Evolutionary conservation across 1,284 basidiomycete species (phyloP), one percentile per base, ranked within the genome.

Genomic region (Cryptococcus sp.): DNA sequence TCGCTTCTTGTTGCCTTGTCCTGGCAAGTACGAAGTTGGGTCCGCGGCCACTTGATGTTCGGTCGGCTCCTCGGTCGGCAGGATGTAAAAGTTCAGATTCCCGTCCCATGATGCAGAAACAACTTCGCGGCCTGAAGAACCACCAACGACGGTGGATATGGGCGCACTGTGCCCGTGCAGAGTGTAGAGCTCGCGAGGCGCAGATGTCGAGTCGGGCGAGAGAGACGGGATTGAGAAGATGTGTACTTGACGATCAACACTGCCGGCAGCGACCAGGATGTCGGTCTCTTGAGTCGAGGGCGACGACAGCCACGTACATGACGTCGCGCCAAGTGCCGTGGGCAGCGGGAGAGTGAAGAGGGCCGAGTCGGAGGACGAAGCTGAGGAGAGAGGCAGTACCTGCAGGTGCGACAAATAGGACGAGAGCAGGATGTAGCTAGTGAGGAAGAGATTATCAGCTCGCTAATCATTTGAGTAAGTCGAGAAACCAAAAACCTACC

Each of bases 391-490:
- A 68, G 90, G 86, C 67, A 92, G 90, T 3, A 87, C 77, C 54
- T 88, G 87, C 47, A 92, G 68, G 51, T 84, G 82, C 6, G 89
- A 89, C 65, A 93, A 89, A 68, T 93, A 94, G 1, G 89, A 90
- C 0, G 86, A 86, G 0, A 91, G 88, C 2, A 92, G 71, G 71
- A 93, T 87, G 66, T 87, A 82, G 35, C 90, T 87, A 60, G 11
- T 35, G 31, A 35, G 31, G 10, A 10, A 20, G 10, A 52, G 38
- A 35, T 46, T 10, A 16, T 54, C 31, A 64, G 39, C 20, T 57
- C 38, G 22, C 20, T 50, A 20, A 25, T 20, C 27, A 17, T 16
- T 17, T 39, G 16, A 11, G 17, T 22, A 42, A 27, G 19, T 40
- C 10, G 40, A 3, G n/a, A 31, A 39, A n/a, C 8, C 11, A 17